Percentiles rank a stretch among this genome's conserved stretches.
phyloP scores from a whole-genome alignment of 768 basidiomycete genomes.

The Hericium coralloides region DNA sequence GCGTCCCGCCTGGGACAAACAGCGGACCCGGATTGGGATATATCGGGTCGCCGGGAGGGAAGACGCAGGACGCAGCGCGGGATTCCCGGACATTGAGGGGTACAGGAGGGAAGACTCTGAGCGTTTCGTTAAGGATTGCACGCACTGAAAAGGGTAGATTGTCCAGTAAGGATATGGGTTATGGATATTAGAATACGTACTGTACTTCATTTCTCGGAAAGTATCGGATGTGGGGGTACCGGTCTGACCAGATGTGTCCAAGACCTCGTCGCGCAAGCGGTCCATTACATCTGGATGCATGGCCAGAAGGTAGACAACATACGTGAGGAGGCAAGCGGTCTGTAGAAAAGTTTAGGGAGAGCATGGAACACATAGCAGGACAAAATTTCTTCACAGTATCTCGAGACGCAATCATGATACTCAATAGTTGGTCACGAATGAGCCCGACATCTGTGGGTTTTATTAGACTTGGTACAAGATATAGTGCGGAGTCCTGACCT shows the following conservation, averaged over 20 bases:
- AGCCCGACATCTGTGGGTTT: conserved; percentile 8
- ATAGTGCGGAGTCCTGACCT: not conserved
- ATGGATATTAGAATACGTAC: not conserved
- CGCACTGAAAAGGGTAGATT: conserved; percentile 11
- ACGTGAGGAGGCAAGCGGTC: conserved; percentile 26
- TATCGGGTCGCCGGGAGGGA: conserved; percentile 13
- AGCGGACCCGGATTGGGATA: conserved; percentile 10
- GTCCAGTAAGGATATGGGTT: not conserved
- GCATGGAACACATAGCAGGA: not conserved
- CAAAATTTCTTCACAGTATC: conserved; percentile 13
- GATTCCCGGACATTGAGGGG: conserved; percentile 9
- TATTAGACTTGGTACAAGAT: not conserved
- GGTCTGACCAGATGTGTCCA: conserved; percentile 20
- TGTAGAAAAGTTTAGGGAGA: not conserved
- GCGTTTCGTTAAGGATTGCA: conserved; percentile 27
- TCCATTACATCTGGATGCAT: conserved; percentile 21
- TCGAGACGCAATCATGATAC: conserved; percentile 13
- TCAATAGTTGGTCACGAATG: conserved; percentile 13
- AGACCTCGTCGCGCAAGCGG: conserved; percentile 25
- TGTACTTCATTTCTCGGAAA: conserved; percentile 26
- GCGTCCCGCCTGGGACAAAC: conserved; percentile 11
- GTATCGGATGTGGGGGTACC: conserved; percentile 24
- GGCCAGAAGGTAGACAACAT: conserved; percentile 24
- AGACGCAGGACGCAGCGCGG: conserved; percentile 4
- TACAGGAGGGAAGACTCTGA: conserved; percentile 9